Percentiles rank a stretch among this genome's conserved stretches.
Evolutionary conservation across 1,284 basidiomycete genomes (phyloP).

Genomic region (Sphaerobolus stellatus): DNA sequence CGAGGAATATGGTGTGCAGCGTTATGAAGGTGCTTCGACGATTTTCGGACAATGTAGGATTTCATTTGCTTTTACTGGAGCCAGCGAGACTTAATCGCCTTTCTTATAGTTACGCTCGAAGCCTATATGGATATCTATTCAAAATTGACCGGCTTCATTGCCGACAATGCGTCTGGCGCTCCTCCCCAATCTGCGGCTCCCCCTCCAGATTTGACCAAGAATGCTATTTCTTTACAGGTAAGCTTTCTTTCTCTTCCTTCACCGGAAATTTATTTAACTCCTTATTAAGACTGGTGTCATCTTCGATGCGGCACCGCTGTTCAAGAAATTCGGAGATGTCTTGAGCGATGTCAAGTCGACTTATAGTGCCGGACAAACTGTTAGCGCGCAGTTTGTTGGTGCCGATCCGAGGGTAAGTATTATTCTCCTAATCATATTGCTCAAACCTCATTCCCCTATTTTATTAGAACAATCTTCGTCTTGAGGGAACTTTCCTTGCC

Average conservation of each 20-base stretch:
- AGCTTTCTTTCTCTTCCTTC: slow-evolving; percentile 14
- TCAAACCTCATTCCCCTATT: background rate
- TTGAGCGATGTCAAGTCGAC: slow-evolving; percentile 56
- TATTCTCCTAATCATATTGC: background rate
- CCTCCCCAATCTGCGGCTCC: slow-evolving; percentile 58
- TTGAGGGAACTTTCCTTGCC: slow-evolving; percentile 72
- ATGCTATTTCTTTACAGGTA: slow-evolving; percentile 69
- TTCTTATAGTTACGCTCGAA: slow-evolving; percentile 60
- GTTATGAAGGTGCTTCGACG: slow-evolving; percentile 82
- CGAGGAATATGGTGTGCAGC: slow-evolving; percentile 75
- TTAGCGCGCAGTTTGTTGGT: slow-evolving; percentile 66
- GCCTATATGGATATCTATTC: slow-evolving; percentile 79
- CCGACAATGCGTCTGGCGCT: slow-evolving; percentile 45
- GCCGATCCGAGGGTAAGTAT: slow-evolving; percentile 71
- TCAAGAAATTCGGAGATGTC: slow-evolving; percentile 65
- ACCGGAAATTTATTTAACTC: slow-evolving; percentile 1
- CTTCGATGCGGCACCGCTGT: slow-evolving; percentile 56
- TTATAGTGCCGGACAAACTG: slow-evolving; percentile 59
- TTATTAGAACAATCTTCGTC: slow-evolving; percentile 71
- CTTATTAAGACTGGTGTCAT: slow-evolving; percentile 55
- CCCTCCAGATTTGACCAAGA: slow-evolving; percentile 63
- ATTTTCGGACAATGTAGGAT: slow-evolving; percentile 72
- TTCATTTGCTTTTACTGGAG: background rate
- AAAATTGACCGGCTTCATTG: slow-evolving; percentile 61
- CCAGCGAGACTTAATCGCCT: background rate